These are phyloP conservation scores for Ogataea haglerorum DNA, from an alignment of 805 yeast species.

Conservation along the genomic window DNA sequence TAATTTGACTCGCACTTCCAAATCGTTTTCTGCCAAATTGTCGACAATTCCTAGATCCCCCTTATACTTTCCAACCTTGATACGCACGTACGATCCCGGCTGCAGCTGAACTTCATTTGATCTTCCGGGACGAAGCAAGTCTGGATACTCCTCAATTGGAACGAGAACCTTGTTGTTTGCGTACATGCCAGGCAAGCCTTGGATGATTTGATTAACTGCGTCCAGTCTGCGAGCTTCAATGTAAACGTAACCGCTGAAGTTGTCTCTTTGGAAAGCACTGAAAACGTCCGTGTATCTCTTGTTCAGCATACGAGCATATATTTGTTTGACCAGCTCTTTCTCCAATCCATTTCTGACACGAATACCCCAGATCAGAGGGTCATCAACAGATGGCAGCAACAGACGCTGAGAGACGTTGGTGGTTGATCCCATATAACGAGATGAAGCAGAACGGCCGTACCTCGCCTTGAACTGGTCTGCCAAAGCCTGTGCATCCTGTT, in stretches of 20 bases:
- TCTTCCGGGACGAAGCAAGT: slow-evolving; percentile 83
- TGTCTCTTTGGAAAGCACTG: slow-evolving; percentile 92
- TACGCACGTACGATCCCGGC: slow-evolving; percentile 90
- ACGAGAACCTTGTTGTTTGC: slow-evolving; percentile 70
- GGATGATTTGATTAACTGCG: slow-evolving; percentile 83
- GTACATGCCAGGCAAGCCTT: slow-evolving; percentile 87
- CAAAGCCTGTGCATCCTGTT: slow-evolving; percentile 89
- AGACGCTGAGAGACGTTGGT: slow-evolving; percentile 90
- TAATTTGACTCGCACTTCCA: slow-evolving; percentile 88
- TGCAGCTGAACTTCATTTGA: slow-evolving; percentile 82
- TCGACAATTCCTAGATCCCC: slow-evolving; percentile 93
- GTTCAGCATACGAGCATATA: slow-evolving; percentile 79
- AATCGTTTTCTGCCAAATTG: slow-evolving; percentile 88
- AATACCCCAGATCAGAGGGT: slow-evolving; percentile 94
- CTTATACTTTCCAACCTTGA: slow-evolving; percentile 86
- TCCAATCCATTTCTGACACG: slow-evolving; percentile 92
- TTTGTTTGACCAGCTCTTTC: slow-evolving; percentile 80
- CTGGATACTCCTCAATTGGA: slow-evolving; percentile 94
- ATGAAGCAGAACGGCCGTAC: slow-evolving; percentile 80
- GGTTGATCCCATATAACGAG: slow-evolving; percentile 78
- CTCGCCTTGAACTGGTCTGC: slow-evolving; percentile 91
- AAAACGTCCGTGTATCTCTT: slow-evolving; percentile 75
- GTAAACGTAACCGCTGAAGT: slow-evolving; percentile 87
- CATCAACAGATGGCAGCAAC: slow-evolving; percentile 91
- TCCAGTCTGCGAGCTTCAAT: slow-evolving; percentile 92